phyloP scores from a whole-genome alignment of 441 rosid genomes.

The Syzygium malaccense region DNA sequence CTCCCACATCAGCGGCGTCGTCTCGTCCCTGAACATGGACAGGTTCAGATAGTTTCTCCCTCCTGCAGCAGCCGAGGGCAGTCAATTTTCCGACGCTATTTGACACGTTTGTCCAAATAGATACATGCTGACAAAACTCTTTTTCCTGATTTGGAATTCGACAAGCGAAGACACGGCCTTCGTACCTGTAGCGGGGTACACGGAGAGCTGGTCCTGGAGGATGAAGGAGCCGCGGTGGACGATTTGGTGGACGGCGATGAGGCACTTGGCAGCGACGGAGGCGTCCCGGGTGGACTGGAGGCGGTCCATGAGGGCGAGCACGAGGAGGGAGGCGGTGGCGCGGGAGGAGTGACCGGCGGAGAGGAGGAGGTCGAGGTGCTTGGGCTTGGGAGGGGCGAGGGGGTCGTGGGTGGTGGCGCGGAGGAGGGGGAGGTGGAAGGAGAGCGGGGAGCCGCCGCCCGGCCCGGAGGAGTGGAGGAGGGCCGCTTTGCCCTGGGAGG shows the following conservation, averaged over 20 bases:
- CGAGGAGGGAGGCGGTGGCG: slow-evolving; percentile 54
- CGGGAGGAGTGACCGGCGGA: slow-evolving; percentile 63
- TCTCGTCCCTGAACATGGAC: slow-evolving; percentile 56
- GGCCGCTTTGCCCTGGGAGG: slow-evolving; percentile 76
- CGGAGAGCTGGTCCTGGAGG: slow-evolving; percentile 81
- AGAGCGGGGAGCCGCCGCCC: neutral
- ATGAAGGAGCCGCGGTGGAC: slow-evolving; percentile 70
- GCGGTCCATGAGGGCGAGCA: slow-evolving; percentile 76
- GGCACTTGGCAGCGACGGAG: slow-evolving; percentile 71
- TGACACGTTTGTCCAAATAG: neutral
- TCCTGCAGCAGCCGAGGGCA: slow-evolving; percentile 21
- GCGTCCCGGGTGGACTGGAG: slow-evolving; percentile 68
- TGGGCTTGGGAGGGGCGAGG: slow-evolving; percentile 39
- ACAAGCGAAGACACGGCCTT: neutral
- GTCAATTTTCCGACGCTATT: neutral
- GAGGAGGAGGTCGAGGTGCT: slow-evolving; percentile 49
- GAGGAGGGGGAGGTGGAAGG: slow-evolving; percentile 55
- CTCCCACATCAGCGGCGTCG: slow-evolving; percentile 59
- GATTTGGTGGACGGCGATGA: slow-evolving; percentile 52
- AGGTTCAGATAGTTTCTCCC: slow-evolving; percentile 83
- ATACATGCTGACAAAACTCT: neutral
- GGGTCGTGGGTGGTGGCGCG: slow-evolving; percentile 78
- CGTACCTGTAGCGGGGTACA: slow-evolving; percentile 34
- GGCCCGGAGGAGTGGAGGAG: slow-evolving; percentile 33
- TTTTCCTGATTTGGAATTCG: neutral